Evolutionary conservation across 2,329 filamentous ascomycete species (phyloP), one percentile per base, ranked within the genome.

Genomic region (Venturiaceae sp.): DNA sequence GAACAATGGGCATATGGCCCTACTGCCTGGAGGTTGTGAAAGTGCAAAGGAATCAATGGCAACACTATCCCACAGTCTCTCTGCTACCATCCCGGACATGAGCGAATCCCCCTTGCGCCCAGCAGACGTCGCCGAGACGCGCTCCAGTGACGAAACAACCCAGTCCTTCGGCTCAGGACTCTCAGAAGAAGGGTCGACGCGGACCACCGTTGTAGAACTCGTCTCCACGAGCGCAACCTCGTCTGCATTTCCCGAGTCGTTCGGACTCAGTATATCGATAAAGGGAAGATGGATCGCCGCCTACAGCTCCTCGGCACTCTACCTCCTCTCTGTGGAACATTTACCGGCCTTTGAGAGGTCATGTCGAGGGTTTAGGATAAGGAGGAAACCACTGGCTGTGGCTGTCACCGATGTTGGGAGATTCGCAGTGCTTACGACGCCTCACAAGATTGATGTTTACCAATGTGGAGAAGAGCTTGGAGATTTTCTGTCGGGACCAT

Each of bases 371-470:
- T 76, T 94, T 63, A 90, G 90, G 74, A 87, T 90, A 55, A 72
- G 85, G 60, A 81, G 88, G 56, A 82, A 88, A 26, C 89, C 89
- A 9, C 79, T 85, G 23, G 84, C 88, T 5, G 85, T 87, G 14
- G 89, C 90, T 57, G 87, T 95, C 62, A 82, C 87, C 39, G 90
- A 95, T 65, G 89, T 86, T 16, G 82, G 81, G 11, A 74, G 88
- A 11, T 77, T 96, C 33, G 91, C 88, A 1, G 88, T 96, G 5
- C 76, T 94, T 53, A 90, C 90, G 28, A 88, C 83, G 5, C 87
- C 90, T 63, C 88, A 92, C 74, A 87, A 92, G 69, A 86, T 95
- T 61, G 89, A 95, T 65, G 72, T 96, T n/a, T 96, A 95, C 70
- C 82, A 88, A 64, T 96, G 26, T 67, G 66, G 56, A 65, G 71